Evolutionary conservation across 352 stramenopile genomes (phyloP), one percentile per base, ranked within the genome.

Genomic region (Pseudoperonospora humuli): DNA sequence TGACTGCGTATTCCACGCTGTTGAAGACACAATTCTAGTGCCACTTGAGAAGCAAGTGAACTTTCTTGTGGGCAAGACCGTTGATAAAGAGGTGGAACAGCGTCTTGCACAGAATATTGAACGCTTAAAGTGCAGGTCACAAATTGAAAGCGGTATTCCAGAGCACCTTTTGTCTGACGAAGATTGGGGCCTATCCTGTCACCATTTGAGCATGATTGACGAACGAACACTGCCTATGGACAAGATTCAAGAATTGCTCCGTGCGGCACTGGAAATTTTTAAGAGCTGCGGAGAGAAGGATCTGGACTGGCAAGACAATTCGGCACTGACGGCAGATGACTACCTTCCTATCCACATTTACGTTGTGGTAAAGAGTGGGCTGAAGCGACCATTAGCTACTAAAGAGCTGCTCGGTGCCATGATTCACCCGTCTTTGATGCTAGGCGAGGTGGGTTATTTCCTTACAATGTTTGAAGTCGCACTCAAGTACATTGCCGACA

Each of bases 391-490:
- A 19, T 58, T 88, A 19, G 60, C 76, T 36, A 70, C 76, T 6
- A 89, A 89, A 39, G 77, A 88, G 46, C 67, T 81, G 24, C 47
- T 93, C 24, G 73, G 74, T 9, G 71, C 77, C 20, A 89, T 93
- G 75, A 89, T 88, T 44, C 77, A 93, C 47, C 80, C 80, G 46
- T 84, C 68, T 14, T 67, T 83, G 55, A 88, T 90, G 75, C 56
- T 86, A 21, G 75, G 77, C 35, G 80, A 93, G 49, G 69, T 86
- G 19, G 80, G 80, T 18, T 93, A 93, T 51, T 87, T 88, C 50
- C 72, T 93, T 44, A 93, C 80, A 24, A 88, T 93, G 77, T 90
- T 93, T 29, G 77, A 89, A 41, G 80, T 87, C 52, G 80, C 80
- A 24, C 67, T 93, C 55, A 77, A 93, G 61, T 93, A 90, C 61